Base-by-base conservation (phyloP, 2,329 filamentous ascomycete genomes). In the Hypoxylon sp. region DNA sequence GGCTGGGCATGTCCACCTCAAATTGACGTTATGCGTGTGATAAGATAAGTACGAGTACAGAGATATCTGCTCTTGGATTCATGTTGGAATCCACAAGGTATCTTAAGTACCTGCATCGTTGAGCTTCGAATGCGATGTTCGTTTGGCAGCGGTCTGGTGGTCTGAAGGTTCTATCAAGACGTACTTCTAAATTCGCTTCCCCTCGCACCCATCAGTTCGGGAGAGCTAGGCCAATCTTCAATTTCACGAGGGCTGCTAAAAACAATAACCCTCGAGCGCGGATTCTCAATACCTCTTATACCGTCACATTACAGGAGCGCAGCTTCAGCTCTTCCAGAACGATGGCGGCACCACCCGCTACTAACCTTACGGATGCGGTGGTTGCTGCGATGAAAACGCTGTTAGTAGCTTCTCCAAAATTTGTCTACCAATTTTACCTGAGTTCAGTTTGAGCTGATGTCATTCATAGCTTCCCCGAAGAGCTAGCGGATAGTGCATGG, bases 401-500 rank as follows among this genome's bases (percentile, higher is more conserved):
- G 90, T 95, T 80, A 77, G 90, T 82, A 53, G n/a, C 30, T 40
- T 3, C 28, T 42, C 30, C 9, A 22, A 1, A 7, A 12, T 9
- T n/a, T 1, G 11, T 12, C 40, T 33, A 14, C 48, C 18, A 46
- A 42, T 28, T 12, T 20, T 20, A 16, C 6, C 5, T n/a, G 6
- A 20, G 20, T 18, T 26, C 48, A 38, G 28, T 4, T 24, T n/a
- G 11, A 18, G 30, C 59, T 66, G 51, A 64, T 24, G 0, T 36
- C n/a, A 52, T 20, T 62, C 18, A 68, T 51, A 96, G 93, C 64
- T 99, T 97, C 76, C 96, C 96, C 0, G 93, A 96, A 76, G 88
- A 89, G 64, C 84, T 97, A 42, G 96, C 96, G 8, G 96, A 98
- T 76, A 90, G 90, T 72, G 89, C 91, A 70, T 99, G 94, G 86